These are phyloP conservation scores for Tolypocladium inflatum DNA, from an alignment of 2,329 filamentous ascomycete genomes.

Conservation along the genomic window DNA sequence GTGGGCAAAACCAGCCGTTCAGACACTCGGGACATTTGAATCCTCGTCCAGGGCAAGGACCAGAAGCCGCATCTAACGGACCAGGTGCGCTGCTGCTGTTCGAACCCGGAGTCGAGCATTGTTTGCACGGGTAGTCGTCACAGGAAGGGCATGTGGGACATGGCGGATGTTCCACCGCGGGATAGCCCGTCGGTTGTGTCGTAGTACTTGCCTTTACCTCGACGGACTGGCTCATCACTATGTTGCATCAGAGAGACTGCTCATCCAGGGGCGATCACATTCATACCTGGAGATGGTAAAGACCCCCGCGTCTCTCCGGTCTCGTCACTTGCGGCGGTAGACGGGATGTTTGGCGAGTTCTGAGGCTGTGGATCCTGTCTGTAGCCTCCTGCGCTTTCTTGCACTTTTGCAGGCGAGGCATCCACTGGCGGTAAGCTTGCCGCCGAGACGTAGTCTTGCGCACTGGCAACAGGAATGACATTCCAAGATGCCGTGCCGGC, in stretches of 20 bases:
- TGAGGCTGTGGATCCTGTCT: not conserved
- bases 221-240: not conserved
- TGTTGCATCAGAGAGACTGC: not conserved
- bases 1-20: conserved; percentile 21
- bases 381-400: not conserved
- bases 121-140: conserved; percentile 2
- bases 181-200: not conserved
- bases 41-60: conserved; percentile 15
- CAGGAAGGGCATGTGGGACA: conserved; percentile 11
- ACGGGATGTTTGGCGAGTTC: not conserved
- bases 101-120: not conserved
- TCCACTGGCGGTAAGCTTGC: not conserved
- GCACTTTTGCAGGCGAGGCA: not conserved
- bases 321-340: too few species aligned
- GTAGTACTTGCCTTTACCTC: not conserved
- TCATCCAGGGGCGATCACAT: not conserved
- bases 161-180: not conserved
- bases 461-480: not conserved
- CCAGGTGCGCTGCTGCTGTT: not conserved
- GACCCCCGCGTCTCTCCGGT: not conserved
- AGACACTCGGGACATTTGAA: conserved; percentile 18
- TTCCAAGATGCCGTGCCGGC: not conserved
- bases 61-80: not conserved
- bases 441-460: not conserved
- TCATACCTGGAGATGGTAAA: not conserved